phyloP scores from a whole-genome alignment of 1,284 basidiomycete genomes.

The Rhodotorula sp. region DNA sequence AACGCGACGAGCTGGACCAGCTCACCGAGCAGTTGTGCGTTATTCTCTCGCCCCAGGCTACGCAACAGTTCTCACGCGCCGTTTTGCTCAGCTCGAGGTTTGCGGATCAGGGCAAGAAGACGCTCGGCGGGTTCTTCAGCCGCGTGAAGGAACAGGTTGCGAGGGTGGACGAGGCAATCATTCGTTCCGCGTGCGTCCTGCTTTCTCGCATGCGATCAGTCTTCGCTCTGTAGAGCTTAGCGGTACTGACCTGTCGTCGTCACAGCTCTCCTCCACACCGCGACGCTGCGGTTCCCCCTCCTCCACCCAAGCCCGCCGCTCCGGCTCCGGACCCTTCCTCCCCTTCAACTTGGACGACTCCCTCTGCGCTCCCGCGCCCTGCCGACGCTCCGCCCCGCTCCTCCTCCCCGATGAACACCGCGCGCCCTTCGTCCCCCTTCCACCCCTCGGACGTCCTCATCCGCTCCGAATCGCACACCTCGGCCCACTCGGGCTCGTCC shows the following conservation, averaged over 20 bases:
- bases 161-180: constrained; percentile 27
- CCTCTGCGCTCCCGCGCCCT: neutral
- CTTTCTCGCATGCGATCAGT: too few relatives aligned
- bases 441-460: neutral
- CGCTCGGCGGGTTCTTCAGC: constrained; percentile 26
- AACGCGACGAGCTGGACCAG: constrained; percentile 34
- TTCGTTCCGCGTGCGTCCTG: constrained; percentile 23
- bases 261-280: constrained; percentile 13
- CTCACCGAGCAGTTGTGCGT: constrained; percentile 39
- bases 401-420: neutral
- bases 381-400: neutral
- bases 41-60: too few relatives aligned
- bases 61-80: too few relatives aligned
- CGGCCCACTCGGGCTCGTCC: neutral
- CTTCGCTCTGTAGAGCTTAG: neutral
- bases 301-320: constrained; percentile 9
- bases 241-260: neutral
- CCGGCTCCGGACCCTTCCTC: neutral
- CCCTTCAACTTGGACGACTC: neutral
- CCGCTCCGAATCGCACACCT: neutral
- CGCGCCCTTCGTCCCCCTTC: neutral
- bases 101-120: constrained; percentile 38
- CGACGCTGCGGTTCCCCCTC: neutral
- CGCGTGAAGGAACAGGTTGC: constrained; percentile 33
- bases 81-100: constrained; percentile 28